phyloP scores from a whole-genome alignment of 2,329 filamentous ascomycete species.

The Alternaria panax region DNA sequence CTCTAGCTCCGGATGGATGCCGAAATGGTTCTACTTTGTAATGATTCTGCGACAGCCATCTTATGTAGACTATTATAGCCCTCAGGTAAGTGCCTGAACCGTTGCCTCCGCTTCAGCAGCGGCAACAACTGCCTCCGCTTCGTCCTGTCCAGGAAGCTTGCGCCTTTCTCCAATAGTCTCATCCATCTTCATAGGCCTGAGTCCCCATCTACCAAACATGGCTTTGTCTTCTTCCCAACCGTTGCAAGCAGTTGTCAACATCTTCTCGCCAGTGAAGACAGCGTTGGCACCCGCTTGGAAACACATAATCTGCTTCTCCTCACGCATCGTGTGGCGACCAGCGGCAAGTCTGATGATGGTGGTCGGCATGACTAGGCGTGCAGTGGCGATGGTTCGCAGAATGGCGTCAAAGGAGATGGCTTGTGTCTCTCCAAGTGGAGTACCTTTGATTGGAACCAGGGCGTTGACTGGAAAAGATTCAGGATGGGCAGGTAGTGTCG shows the following conservation, averaged over 20 bases:
- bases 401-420: slow-evolving; percentile 79
- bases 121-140: slow-evolving; percentile 20
- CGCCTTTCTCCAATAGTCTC: slow-evolving; percentile 45
- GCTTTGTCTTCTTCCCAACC: slow-evolving; percentile 87
- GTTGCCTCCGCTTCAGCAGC: slow-evolving; percentile 16
- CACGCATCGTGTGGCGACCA: slow-evolving; percentile 81
- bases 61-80: background rate
- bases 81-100: slow-evolving; percentile 10
- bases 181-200: slow-evolving; percentile 72
- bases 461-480: slow-evolving; percentile 93
- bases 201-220: slow-evolving; percentile 84
- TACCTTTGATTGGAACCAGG: slow-evolving; percentile 88
- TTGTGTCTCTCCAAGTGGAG: slow-evolving; percentile 76
- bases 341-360: slow-evolving; percentile 90
- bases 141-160: slow-evolving; percentile 24
- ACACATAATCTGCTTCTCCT: slow-evolving; percentile 88
- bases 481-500: slow-evolving; percentile 80
- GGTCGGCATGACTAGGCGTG: slow-evolving; percentile 79
- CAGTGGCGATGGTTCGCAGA: slow-evolving; percentile 83
- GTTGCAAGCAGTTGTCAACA: slow-evolving; percentile 90
- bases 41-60: background rate
- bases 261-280: slow-evolving; percentile 95
- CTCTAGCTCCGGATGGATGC: slow-evolving; percentile 1
- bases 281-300: slow-evolving; percentile 93
- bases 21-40: background rate